Conservation (phyloP, 352 stramenopile species). For the Phytophthora megakarya region DNA sequence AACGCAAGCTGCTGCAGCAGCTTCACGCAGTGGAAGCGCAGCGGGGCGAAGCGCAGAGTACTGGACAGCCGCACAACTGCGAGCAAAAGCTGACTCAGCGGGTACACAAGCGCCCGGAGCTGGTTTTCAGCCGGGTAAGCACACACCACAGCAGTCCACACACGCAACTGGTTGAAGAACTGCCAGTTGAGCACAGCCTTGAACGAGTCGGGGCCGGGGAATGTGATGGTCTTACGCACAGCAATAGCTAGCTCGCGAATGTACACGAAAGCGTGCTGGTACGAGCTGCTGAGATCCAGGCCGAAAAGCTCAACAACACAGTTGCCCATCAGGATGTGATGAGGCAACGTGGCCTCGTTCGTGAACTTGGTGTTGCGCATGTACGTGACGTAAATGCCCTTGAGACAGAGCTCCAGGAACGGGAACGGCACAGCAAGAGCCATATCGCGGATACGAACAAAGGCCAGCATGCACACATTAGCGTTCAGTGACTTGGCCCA, state of each 20-base stretch:
- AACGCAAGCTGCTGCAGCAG: constrained; percentile 96
- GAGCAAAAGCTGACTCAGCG: constrained; percentile 91
- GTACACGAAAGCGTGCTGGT: constrained; percentile 99
- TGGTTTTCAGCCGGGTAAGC: constrained; percentile 86
- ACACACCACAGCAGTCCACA: constrained; percentile 96
- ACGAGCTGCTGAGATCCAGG: constrained; percentile 95
- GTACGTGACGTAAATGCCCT: constrained; percentile 96
- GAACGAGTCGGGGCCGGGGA: constrained; percentile 91
- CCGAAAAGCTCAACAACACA: constrained; percentile 99
- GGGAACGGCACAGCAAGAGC: constrained; percentile 95
- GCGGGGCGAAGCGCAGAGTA: constrained; percentile 86
- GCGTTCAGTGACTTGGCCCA: constrained; percentile 84
- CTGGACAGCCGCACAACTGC: constrained; percentile 79
- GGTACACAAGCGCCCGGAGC: constrained; percentile 94
- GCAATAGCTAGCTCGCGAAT: constrained; percentile 98
- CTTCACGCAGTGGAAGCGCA: constrained; percentile 97
- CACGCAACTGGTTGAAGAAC: constrained; percentile 97
- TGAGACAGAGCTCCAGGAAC: constrained; percentile 96
- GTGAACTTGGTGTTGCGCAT: constrained; percentile 96
- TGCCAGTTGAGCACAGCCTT: constrained; percentile 96
- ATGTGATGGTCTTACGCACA: constrained; percentile 95
- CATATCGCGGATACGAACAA: constrained; percentile 96
- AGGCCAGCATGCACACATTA: constrained; percentile 91
- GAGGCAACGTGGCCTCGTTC: constrained; percentile 82
- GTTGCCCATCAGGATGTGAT: constrained; percentile 94